These are phyloP conservation scores for Tolypocladium amazonense DNA, from an alignment of 2,329 filamentous ascomycete species.

Conservation along the genomic window DNA sequence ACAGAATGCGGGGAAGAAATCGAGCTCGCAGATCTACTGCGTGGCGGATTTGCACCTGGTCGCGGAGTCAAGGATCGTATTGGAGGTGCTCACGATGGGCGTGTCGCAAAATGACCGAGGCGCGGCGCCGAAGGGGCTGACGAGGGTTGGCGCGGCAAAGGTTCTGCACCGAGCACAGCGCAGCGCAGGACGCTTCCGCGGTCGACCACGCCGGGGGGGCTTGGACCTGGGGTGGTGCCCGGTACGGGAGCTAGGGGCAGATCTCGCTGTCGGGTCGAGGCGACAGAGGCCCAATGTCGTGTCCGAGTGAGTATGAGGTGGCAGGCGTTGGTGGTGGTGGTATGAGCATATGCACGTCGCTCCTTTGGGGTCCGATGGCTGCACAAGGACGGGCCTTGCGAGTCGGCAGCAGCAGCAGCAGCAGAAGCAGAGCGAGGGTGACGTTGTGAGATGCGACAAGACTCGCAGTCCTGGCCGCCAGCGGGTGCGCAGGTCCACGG, in stretches of 20 bases:
- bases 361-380: constrained; percentile 15
- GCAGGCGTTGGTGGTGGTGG: constrained; percentile 11
- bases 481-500: neutral
- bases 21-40: constrained; percentile 4
- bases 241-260: constrained; percentile 3
- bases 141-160: too few relatives aligned
- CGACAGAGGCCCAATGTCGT: constrained; percentile 1
- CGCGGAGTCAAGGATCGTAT: constrained; percentile 1
- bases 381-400: constrained; percentile 1
- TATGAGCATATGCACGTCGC: constrained; percentile 19
- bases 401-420: constrained; percentile 1
- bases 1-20: constrained; percentile 6
- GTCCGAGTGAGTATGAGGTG: constrained; percentile 4
- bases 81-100: constrained; percentile 1
- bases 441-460: neutral
- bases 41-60: constrained; percentile 1
- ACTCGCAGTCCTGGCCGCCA: neutral
- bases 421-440: neutral
- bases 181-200: neutral
- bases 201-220: neutral
- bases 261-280: constrained; percentile 3
- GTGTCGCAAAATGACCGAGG: constrained; percentile 1
- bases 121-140: neutral
- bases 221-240: neutral
- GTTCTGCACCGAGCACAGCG: neutral